Conservation (phyloP, 129 eudicot species). For the Flaveria sonorensis region DNA sequence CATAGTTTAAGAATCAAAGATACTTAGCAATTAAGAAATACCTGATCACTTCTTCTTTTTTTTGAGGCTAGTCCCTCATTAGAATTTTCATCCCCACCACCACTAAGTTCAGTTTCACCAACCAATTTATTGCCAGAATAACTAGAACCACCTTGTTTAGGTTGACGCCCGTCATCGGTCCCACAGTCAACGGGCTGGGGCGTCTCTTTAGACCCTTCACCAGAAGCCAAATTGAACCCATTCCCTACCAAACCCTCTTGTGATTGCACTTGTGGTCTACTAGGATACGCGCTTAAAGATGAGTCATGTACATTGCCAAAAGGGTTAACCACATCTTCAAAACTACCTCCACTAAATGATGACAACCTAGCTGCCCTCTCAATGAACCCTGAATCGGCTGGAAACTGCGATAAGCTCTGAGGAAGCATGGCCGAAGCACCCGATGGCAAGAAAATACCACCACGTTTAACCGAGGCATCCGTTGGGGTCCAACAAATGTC, state of each 20-base stretch:
- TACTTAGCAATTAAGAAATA: conserved; percentile 24
- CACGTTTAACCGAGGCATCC: conserved; percentile 49
- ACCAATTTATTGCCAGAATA: conserved; percentile 52
- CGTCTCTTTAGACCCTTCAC: conserved; percentile 47
- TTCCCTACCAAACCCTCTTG: conserved; percentile 51
- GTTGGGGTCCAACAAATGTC: conserved; percentile 49
- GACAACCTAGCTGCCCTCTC: conserved; percentile 80
- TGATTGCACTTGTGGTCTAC: conserved; percentile 34
- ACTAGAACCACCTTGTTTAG: conserved; percentile 51
- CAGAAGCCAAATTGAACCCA: conserved; percentile 39
- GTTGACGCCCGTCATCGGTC: conserved; percentile 45
- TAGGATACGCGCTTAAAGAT: conserved; percentile 38
- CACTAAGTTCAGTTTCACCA: conserved; percentile 66
- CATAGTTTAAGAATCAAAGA: neutral
- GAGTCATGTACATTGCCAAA: conserved; percentile 47
- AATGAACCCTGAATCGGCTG: conserved; percentile 74
- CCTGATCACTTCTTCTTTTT: conserved; percentile 83
- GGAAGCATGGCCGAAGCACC: conserved; percentile 51
- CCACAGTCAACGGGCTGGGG: conserved; percentile 39
- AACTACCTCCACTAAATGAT: conserved; percentile 69
- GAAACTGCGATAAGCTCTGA: conserved; percentile 63
- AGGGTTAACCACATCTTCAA: conserved; percentile 62
- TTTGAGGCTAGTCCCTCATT: conserved; percentile 54
- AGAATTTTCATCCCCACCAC: conserved; percentile 55
- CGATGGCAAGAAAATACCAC: conserved; percentile 46